These are phyloP conservation scores for Malassezia vespertilionis DNA, from an alignment of 1,284 basidiomycete genomes.

Conservation along the genomic window DNA sequence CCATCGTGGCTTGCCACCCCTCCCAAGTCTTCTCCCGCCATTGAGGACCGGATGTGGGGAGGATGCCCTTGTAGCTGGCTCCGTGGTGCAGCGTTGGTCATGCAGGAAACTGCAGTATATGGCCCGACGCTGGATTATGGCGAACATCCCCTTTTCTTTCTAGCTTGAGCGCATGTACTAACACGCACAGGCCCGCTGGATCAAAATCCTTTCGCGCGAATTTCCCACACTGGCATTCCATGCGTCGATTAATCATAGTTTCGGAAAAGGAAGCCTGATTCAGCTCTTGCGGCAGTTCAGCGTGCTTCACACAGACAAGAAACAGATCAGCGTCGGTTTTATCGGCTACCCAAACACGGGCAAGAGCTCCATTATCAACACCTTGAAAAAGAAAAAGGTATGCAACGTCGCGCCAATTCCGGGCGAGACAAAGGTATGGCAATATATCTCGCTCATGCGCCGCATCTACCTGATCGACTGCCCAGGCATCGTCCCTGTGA, in stretches of 20 bases:
- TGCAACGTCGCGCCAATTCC: constrained; percentile 94
- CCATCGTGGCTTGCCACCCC: constrained; percentile 25
- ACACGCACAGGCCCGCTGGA: constrained; percentile 70
- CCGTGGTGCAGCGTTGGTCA: too few species aligned
- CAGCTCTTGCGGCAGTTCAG: constrained; percentile 94
- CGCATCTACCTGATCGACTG: constrained; percentile 99
- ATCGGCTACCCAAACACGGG: constrained; percentile 98
- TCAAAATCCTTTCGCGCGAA: constrained; percentile 84
- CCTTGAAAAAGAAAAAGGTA: constrained; percentile 94
- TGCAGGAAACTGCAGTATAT: too few species aligned
- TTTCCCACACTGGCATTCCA: constrained; percentile 97
- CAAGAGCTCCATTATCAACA: constrained; percentile 95
- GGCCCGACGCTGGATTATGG: not conserved
- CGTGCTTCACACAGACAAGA: constrained; percentile 93
- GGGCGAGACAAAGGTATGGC: constrained; percentile 99
- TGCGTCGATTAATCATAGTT: constrained; percentile 96
- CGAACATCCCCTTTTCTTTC: constrained; percentile 16
- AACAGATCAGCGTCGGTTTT: constrained; percentile 96
- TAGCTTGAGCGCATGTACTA: constrained; percentile 33
- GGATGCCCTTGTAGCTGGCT: constrained; percentile 9
- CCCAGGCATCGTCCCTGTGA: constrained; percentile 92
- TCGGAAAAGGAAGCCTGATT: constrained; percentile 94
- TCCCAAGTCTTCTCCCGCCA: constrained; percentile 45
- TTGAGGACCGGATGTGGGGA: constrained; percentile 35
- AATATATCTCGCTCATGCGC: constrained; percentile 92